Evolutionary conservation across 129 eudicot genomes (phyloP), one percentile per base, ranked within the genome.

Genomic region (Apium graveolens): DNA sequence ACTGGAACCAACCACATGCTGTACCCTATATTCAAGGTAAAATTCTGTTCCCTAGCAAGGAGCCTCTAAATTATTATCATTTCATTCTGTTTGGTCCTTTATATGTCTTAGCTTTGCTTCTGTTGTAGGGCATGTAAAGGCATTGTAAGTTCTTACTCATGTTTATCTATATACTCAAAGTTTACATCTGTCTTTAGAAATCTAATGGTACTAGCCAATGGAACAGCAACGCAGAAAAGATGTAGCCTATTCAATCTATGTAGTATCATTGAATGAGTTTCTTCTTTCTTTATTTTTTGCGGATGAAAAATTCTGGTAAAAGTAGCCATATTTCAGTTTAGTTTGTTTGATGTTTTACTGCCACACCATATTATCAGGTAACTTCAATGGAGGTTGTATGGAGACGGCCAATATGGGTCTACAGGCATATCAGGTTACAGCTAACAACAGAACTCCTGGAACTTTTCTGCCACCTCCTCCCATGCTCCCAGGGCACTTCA

Each of bases 21-120:
- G 38, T 89, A 78, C 92, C 86, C 46, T 93, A 89, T 78, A 31
- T 85, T 55, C 96, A 85, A 51, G 97, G 98, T 93, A 89, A 73
- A 34, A 73, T 57, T 34, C 38, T 51, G 6, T 16, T 6, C 35
- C 21, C 27, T 73, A 11, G 9, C 4, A 34, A 42, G 1, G 11
- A 13, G 27, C n/a, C n/a, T 70, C n/a, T 70, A 37, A 34, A 66
- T 66, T 66, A 1, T 8, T 20, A 32, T 70, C 9, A 17, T 75
- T 62, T 63, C 53, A 14, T 66, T 21, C 1, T 41, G 20, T 17
- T 60, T 31, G 39, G 55, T 21, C 41, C 29, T 45, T 49, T 51
- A 13, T 4, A 66, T 66, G 37, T 24, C 34, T 5, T 38, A 29
- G 38, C 34, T 46, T 31, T 14, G 72, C 39, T 17, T 65, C 20